These are phyloP conservation scores for Cutaneotrichosporon sp. DNA, from an alignment of 1,284 basidiomycete genomes.

Conservation along the genomic window DNA sequence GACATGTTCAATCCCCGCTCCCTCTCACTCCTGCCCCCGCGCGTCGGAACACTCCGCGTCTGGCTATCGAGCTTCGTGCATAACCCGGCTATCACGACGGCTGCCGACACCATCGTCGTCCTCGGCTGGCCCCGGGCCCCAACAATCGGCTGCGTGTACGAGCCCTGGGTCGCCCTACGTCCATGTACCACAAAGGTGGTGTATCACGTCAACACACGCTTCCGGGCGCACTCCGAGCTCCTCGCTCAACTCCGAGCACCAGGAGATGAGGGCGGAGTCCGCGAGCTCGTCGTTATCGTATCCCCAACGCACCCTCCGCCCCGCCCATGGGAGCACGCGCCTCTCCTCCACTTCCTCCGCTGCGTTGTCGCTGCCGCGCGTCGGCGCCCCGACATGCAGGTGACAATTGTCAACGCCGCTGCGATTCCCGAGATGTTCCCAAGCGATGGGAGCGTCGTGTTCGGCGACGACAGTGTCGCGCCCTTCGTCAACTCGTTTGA, in stretches of 20 bases:
- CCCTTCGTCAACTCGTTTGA: neutral
- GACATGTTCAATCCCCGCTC: slow-evolving; percentile 1
- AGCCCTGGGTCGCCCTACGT: neutral
- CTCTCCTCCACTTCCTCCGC: neutral
- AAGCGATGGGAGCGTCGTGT: neutral
- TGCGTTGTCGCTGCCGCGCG: neutral
- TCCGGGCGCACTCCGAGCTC: neutral
- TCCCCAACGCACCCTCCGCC: neutral
- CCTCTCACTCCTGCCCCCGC: neutral
- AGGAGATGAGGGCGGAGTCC: neutral
- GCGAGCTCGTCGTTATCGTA: neutral
- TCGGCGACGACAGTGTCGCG: neutral
- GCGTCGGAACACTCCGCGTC: neutral
- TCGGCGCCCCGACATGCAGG: neutral
- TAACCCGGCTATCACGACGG: neutral
- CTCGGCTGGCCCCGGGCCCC: neutral
- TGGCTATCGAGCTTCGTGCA: slow-evolving; percentile 2
- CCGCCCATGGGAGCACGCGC: neutral
- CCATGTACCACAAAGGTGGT: neutral
- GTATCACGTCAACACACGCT: slow-evolving; percentile 2
- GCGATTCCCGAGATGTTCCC: neutral
- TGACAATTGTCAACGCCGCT: neutral
- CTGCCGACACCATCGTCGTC: neutral
- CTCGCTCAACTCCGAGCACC: neutral
- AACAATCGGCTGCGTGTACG: neutral